Percentiles rank a stretch among this genome's conserved stretches.
These are phyloP conservation scores for Calonectria ilicicola DNA, from an alignment of 2,329 filamentous ascomycete species.

Conservation along the genomic window DNA sequence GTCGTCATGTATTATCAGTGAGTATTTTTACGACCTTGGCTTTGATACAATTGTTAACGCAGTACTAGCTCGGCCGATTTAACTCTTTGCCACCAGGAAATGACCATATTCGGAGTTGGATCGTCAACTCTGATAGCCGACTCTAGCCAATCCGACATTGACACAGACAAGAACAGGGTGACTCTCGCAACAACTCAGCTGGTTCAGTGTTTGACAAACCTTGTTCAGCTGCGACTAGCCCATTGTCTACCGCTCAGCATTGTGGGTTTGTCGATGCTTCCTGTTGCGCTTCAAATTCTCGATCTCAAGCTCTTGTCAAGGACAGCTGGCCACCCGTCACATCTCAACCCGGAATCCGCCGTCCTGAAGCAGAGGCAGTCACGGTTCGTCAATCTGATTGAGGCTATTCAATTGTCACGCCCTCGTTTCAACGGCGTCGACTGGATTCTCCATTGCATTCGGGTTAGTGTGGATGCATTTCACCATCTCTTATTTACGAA, in stretches of 20 bases:
- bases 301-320: conserved; percentile 10
- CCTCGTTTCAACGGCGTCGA: conserved; percentile 10
- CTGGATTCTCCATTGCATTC: conserved; percentile 16
- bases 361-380: conserved; percentile 6
- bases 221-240: background rate
- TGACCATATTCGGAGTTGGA: conserved; percentile 11
- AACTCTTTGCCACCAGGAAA: conserved; percentile 17
- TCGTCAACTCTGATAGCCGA: background rate
- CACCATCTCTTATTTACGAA: conserved; percentile 7
- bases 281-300: conserved; percentile 10
- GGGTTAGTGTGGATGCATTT: conserved; percentile 12
- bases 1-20: conserved; percentile 23
- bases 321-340: background rate
- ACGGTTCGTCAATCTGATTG: conserved; percentile 4
- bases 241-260: background rate
- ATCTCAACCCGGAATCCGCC: background rate
- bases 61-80: conserved; percentile 3
- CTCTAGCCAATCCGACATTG: background rate
- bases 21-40: background rate
- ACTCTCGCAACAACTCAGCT: background rate
- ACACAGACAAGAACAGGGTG: background rate
- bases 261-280: conserved; percentile 10
- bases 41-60: background rate
- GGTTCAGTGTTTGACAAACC: conserved; percentile 8
- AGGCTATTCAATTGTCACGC: conserved; percentile 11